These are phyloP conservation scores for Xylaria longipes DNA, from an alignment of 495 filamentous ascomycete species.

Conservation along the genomic window DNA sequence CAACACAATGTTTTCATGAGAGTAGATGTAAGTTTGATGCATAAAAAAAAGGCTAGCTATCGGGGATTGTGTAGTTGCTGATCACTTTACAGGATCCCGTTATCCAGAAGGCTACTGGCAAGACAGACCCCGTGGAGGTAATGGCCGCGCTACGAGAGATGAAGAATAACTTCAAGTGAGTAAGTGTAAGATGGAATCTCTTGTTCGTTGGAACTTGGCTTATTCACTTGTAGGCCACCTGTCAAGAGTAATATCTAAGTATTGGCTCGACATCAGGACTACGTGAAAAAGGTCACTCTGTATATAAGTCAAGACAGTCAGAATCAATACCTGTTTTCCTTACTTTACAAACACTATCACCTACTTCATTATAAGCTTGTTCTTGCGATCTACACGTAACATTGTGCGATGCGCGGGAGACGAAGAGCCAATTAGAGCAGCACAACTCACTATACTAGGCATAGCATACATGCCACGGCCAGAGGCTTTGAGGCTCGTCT, in stretches of 20 bases:
- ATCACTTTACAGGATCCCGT: slow-evolving; percentile 68
- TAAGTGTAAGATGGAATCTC: slow-evolving; percentile 33
- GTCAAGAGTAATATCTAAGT: slow-evolving; percentile 36
- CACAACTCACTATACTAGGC: background rate
- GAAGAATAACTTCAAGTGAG: slow-evolving; percentile 86
- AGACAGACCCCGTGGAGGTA: slow-evolving; percentile 82
- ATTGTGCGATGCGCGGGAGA: background rate
- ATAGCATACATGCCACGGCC: background rate
- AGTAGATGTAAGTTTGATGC: slow-evolving; percentile 66
- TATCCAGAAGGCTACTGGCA: slow-evolving; percentile 83
- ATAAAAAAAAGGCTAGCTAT: background rate
- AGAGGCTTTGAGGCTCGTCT: too few species aligned
- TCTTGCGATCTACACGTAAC: background rate
- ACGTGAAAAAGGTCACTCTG: background rate
- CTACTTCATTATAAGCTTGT: background rate
- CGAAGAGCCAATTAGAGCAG: background rate
- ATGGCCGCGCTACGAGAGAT: slow-evolving; percentile 87
- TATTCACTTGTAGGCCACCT: slow-evolving; percentile 29
- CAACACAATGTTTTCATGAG: slow-evolving; percentile 98
- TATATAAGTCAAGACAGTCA: background rate
- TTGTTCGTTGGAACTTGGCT: background rate
- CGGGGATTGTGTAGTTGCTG: background rate
- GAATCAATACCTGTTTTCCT: background rate
- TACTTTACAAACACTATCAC: background rate
- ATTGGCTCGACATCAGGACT: background rate